These are phyloP conservation scores for Aspergillus pseudotamarii DNA, from an alignment of 2,329 filamentous ascomycete species.

Conservation along the genomic window DNA sequence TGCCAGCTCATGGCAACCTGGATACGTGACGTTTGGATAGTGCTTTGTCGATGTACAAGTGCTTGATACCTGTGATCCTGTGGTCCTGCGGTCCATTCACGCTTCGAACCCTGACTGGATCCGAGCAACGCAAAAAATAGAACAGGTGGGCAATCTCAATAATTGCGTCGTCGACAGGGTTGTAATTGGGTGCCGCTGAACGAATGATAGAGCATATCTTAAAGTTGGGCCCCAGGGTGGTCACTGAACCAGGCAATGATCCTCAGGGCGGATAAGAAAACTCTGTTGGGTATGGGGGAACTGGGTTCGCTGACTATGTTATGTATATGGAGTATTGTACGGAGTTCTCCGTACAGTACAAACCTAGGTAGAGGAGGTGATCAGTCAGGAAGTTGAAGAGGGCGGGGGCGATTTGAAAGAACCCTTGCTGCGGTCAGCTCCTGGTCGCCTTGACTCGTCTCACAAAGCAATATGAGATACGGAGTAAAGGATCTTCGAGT, in stretches of 20 bases:
- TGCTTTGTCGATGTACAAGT: not conserved
- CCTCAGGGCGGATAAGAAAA: conserved; percentile 3
- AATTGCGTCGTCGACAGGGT: not conserved
- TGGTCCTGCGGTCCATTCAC: not conserved
- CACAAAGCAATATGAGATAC: not conserved
- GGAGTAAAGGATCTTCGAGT: too few relatives aligned
- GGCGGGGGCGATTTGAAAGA: too few relatives aligned
- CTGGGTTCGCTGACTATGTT: too few relatives aligned
- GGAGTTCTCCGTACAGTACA: too few relatives aligned
- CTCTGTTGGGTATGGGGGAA: not conserved
- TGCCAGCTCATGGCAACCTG: not conserved
- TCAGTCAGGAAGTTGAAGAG: too few relatives aligned
- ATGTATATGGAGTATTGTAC: too few relatives aligned
- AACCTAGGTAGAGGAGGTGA: too few relatives aligned
- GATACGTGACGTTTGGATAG: not conserved
- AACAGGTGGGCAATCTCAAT: not conserved
- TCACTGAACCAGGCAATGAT: conserved; percentile 12
- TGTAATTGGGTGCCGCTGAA: not conserved
- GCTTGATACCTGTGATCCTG: not conserved
- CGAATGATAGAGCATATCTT: not conserved
- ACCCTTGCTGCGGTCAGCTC: not conserved
- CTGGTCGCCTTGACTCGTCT: not conserved
- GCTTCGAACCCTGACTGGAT: not conserved
- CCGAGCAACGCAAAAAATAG: not conserved
- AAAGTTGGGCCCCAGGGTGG: not conserved